These are phyloP conservation scores for Cladosporium phlei DNA, from an alignment of 2,329 filamentous ascomycete genomes.

Conservation along the genomic window DNA sequence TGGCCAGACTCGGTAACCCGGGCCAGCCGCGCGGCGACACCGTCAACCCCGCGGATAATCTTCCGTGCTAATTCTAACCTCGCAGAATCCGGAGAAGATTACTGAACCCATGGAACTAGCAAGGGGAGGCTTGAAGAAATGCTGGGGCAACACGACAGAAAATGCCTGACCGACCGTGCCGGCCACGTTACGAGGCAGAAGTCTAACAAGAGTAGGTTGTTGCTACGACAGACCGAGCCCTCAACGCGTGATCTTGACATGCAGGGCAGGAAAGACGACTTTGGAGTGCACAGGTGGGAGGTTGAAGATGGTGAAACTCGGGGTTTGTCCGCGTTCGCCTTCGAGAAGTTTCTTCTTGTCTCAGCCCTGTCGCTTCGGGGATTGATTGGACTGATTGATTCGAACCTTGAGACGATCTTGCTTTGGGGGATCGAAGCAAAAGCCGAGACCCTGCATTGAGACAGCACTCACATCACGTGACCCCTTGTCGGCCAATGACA, in stretches of 20 bases:
- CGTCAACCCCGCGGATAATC: constrained; percentile 4
- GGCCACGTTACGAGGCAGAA: no score
- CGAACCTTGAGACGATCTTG: constrained; percentile 1
- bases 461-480: neutral
- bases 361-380: constrained; percentile 5
- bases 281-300: no score
- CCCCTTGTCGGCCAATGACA: neutral
- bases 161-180: no score
- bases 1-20: no score
- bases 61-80: no score
- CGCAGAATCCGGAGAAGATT: constrained; percentile 1
- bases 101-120: no score
- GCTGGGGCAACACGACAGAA: constrained; percentile 7
- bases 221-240: no score
- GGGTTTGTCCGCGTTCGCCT: neutral
- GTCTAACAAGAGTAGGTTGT: no score
- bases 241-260: neutral
- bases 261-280: neutral
- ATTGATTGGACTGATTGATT: no score
- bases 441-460: neutral
- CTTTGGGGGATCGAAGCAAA: constrained; percentile 1
- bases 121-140: no score
- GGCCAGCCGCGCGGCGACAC: neutral
- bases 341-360: neutral
- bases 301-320: neutral